These are phyloP conservation scores for Anisodus tanguticus DNA, from an alignment of 257 asterid genomes.

Conservation along the genomic window DNA sequence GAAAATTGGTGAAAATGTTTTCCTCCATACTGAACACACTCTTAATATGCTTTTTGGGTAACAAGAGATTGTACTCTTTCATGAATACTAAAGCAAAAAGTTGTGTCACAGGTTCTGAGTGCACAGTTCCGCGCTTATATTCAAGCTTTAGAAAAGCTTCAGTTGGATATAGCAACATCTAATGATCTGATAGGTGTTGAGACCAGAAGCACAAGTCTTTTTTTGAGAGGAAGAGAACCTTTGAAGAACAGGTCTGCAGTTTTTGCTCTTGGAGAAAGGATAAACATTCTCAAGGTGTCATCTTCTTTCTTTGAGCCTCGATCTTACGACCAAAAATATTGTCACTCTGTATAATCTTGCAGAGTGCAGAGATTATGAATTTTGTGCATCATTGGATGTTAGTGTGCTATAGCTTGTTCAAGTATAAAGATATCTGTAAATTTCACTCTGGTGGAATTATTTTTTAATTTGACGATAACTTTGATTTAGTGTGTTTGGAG, in stretches of 20 bases:
- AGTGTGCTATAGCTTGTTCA: background rate
- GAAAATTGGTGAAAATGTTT: too few relatives aligned
- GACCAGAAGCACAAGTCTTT: constrained; percentile 90
- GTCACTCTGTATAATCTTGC: background rate
- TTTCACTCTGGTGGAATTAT: constrained; percentile 11
- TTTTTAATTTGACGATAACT: background rate
- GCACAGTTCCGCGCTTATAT: constrained; percentile 95
- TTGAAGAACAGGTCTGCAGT: constrained; percentile 98
- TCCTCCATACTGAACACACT: too few relatives aligned
- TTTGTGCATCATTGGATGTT: background rate
- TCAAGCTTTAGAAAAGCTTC: constrained; percentile 98
- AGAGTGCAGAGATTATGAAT: background rate
- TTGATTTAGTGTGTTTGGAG: background rate
- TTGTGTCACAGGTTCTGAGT: constrained; percentile 68
- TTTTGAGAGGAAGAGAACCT: constrained; percentile 95
- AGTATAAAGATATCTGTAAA: constrained; percentile 1
- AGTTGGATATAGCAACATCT: constrained; percentile 94
- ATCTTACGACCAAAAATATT: background rate
- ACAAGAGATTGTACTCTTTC: background rate
- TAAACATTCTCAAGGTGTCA: constrained; percentile 87
- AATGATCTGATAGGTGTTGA: constrained; percentile 97
- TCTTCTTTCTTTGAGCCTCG: constrained; percentile 25
- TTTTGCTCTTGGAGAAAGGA: constrained; percentile 97
- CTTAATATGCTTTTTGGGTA: constrained; percentile 16
- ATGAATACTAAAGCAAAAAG: constrained; percentile 23